Evolutionary conservation across 1,139 yeast species (phyloP).

Genomic region (Meyerozyma sp.): DNA sequence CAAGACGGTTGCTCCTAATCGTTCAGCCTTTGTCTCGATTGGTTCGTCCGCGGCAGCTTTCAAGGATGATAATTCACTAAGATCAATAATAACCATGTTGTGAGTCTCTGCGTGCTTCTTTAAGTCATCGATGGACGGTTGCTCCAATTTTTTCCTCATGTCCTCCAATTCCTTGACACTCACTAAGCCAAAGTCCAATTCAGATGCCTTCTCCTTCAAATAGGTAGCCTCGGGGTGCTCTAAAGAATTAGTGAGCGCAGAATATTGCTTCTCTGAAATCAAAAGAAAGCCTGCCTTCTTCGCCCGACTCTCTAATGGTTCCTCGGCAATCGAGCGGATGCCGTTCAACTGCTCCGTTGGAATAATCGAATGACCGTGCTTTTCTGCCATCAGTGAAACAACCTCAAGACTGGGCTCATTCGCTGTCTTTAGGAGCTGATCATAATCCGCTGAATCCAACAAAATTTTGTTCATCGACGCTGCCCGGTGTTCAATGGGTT

Average conservation of each 20-base stretch:
- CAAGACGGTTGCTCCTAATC: background rate
- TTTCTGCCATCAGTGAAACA: conserved; percentile 4
- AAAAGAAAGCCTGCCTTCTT: background rate
- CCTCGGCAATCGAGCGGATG: conserved; percentile 3
- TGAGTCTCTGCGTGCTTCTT: background rate
- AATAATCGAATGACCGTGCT: background rate
- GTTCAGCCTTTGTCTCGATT: background rate
- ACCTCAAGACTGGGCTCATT: conserved; percentile 12
- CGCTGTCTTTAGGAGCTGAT: conserved; percentile 4
- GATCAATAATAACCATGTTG: background rate
- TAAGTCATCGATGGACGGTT: background rate
- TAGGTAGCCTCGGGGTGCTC: background rate
- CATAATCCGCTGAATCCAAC: conserved; percentile 12
- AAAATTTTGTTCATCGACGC: conserved; percentile 12
- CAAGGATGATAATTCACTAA: background rate
- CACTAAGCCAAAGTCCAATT: background rate
- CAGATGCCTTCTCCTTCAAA: background rate
- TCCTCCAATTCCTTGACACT: background rate
- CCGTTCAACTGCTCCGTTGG: conserved; percentile 1
- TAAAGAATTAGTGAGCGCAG: conserved; percentile 1
- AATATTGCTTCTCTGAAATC: background rate
- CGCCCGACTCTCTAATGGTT: background rate
- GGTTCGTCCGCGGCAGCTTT: background rate
- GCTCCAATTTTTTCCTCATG: background rate
- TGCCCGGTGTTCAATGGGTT: conserved; percentile 12